Evolutionary conservation across 2,329 filamentous ascomycete species (phyloP), one percentile per base, ranked within the genome.

Genomic region (Pseudopyricularia cyperi): DNA sequence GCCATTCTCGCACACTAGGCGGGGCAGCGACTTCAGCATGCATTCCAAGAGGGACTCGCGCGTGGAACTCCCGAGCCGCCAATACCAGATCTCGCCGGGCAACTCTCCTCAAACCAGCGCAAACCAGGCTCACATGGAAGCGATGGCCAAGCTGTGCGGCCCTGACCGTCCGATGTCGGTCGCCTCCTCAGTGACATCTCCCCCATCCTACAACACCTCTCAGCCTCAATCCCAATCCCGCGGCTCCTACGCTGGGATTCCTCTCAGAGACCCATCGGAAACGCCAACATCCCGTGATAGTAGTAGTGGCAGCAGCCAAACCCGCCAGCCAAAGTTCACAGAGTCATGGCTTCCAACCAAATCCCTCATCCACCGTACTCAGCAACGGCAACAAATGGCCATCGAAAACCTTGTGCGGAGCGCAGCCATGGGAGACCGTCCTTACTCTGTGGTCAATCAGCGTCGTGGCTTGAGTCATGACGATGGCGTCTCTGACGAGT

Each of bases 1-100:
- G 49, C 83, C 89, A 0, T 96, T 95, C 66, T 79, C 87, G 67
- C 83, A 93, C 62, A 94, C 87, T 0, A 80, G 89, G 33, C 74
- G 71, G 15, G 71, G 77, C 47, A 87, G 82, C 2, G 74, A 77
- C 11, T 75, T 77, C 15, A 55, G 55, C 32, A 80, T 78, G 4
- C 4, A 44, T 30, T 39, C 34, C 17, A 76, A 73, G 37, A 71
- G 72, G 49, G 72, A 79, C 57, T 80, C 80, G 0, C 74, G 73
- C 35, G 55, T 68, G 53, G 71, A 82, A 57, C 69, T 80, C 12
- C 75, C 79, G 9, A 73, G 72, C 56, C 69, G 76, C 46, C 74
- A 80, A 57, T 76, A 80, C 57, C 76, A 81, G 59, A 65, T 75
- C 55, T 56, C 65, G 1, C 68, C 69, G 0, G 60, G 61, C 34